Evolutionary conservation across 1,284 basidiomycete species (phyloP).

Genomic region (Pseudozyma tsukubaensis): DNA sequence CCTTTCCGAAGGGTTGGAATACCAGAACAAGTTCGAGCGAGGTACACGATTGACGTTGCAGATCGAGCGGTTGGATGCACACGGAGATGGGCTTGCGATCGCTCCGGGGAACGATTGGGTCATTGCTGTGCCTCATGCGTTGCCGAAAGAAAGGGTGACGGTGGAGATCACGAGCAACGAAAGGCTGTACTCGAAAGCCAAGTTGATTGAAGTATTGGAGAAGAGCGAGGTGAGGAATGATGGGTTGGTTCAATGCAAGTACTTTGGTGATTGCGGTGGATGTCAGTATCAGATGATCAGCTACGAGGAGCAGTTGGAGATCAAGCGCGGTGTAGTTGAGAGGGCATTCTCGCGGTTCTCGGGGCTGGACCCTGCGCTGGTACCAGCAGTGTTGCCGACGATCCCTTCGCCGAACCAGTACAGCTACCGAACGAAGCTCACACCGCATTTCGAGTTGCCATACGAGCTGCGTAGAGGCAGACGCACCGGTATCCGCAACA

Average conservation of each 20-base stretch:
- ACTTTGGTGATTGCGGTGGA: constrained; percentile 66
- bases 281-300: constrained; percentile 74
- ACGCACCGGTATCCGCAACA: constrained; percentile 64
- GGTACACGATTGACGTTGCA: constrained; percentile 50
- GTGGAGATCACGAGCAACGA: constrained; percentile 57
- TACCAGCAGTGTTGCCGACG: constrained; percentile 81
- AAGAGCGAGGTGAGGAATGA: constrained; percentile 33
- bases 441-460: constrained; percentile 91
- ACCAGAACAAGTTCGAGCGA: constrained; percentile 48
- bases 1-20: constrained; percentile 52
- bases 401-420: constrained; percentile 89
- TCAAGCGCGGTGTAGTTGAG: constrained; percentile 88
- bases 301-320: constrained; percentile 84
- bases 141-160: constrained; percentile 61
- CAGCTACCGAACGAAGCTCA: constrained; percentile 94
- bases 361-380: constrained; percentile 72
- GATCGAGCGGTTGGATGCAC: constrained; percentile 62
- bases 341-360: constrained; percentile 75
- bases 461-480: constrained; percentile 70
- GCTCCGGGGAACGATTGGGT: constrained; percentile 58
- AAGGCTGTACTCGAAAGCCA: constrained; percentile 55
- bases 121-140: constrained; percentile 59
- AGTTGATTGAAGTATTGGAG: constrained; percentile 49
- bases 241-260: constrained; percentile 61
- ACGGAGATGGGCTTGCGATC: constrained; percentile 65